Conservation (phyloP, 2,329 filamentous ascomycete genomes). For the Coniosporium tulheliwenetii region DNA sequence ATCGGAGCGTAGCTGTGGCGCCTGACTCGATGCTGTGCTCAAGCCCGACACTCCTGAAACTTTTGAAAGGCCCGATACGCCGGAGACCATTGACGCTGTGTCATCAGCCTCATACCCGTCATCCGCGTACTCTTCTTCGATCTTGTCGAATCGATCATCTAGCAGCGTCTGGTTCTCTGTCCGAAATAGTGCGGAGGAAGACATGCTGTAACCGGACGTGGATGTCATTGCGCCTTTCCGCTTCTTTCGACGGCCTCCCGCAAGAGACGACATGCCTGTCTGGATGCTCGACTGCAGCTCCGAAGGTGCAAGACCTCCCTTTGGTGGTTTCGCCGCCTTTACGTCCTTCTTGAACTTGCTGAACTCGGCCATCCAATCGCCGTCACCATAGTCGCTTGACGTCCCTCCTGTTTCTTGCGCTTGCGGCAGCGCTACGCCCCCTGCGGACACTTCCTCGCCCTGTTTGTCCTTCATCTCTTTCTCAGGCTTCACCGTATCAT, state of each 20-base stretch:
- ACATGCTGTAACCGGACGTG: conserved; percentile 81
- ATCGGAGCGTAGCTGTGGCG: conserved; percentile 46
- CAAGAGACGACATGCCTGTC: conserved; percentile 54
- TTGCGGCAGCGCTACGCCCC: conserved; percentile 19
- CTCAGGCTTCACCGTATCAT: conserved; percentile 64
- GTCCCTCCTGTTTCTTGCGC: conserved; percentile 27
- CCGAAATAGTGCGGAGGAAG: conserved; percentile 68
- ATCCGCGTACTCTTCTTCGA: conserved; percentile 68
- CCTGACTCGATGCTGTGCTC: conserved; percentile 16
- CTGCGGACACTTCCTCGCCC: conserved; percentile 5
- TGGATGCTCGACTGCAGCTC: conserved; percentile 55
- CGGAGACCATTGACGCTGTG: conserved; percentile 27
- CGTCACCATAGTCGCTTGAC: conserved; percentile 46
- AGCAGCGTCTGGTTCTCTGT: conserved; percentile 77
- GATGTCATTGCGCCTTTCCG: conserved; percentile 86
- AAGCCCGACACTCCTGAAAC: conserved; percentile 20
- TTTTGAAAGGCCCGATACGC: conserved; percentile 20
- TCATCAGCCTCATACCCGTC: conserved; percentile 34
- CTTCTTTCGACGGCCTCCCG: conserved; percentile 77
- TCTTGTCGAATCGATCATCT: conserved; percentile 78
- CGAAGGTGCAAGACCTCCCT: conserved; percentile 34
- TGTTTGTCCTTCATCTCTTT: neutral
- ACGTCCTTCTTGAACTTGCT: conserved; percentile 80
- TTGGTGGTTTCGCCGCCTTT: conserved; percentile 18
- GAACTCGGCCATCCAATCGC: conserved; percentile 85